Conservation (phyloP, 2,329 filamentous ascomycete genomes). For the Nemania sp. region DNA sequence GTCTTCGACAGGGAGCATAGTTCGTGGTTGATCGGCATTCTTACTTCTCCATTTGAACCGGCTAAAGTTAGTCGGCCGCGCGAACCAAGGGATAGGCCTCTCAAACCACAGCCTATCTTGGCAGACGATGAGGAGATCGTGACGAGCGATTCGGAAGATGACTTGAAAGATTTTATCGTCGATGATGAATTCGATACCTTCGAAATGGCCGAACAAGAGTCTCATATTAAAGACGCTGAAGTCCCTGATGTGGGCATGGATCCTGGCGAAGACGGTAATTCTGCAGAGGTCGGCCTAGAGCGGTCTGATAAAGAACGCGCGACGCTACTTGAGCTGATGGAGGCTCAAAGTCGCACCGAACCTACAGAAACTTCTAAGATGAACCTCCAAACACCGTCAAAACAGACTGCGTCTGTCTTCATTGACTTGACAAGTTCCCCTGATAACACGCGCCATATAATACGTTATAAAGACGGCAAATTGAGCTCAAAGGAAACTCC, state of each 20-base stretch:
- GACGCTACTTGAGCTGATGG: neutral
- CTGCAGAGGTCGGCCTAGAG: neutral
- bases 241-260: neutral
- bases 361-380: neutral
- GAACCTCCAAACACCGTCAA: conserved; percentile 24
- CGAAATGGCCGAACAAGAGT: conserved; percentile 12
- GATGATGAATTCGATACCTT: conserved; percentile 37
- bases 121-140: conserved; percentile 55
- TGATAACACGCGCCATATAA: conserved; percentile 2
- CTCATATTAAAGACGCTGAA: neutral
- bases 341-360: neutral
- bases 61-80: conserved; percentile 42
- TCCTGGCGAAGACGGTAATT: neutral
- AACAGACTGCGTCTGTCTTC: conserved; percentile 12
- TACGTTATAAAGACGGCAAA: conserved; percentile 14
- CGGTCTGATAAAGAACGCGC: neutral
- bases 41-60: conserved; percentile 49
- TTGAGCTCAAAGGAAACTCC: conserved; percentile 7
- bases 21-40: conserved; percentile 54
- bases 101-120: conserved; percentile 18
- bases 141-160: conserved; percentile 56
- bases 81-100: conserved; percentile 27
- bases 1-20: conserved; percentile 64
- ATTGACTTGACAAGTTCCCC: conserved; percentile 33
- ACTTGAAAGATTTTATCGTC: conserved; percentile 56